Evolutionary conservation across 352 stramenopile genomes (phyloP), one percentile per base, ranked within the genome.

Genomic region (Aphanomyces invadans): DNA sequence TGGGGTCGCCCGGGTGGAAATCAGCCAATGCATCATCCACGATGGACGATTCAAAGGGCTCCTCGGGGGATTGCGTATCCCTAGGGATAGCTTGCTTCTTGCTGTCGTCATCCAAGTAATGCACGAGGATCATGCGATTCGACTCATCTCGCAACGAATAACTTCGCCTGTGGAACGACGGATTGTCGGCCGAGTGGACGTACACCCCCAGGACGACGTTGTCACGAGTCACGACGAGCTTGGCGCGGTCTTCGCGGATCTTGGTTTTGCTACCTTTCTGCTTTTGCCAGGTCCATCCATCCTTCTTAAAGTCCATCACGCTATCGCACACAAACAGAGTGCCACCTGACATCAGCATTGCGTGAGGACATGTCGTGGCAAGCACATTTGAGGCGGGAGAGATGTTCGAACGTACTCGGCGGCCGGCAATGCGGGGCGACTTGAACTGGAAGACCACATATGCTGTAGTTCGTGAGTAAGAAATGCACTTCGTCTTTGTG

Each of bases 201-300:
- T 94, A 94, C 7, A 77, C 87, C 28, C 85, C 86, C 12, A 94
- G 67, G 28, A 94, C 81, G 57, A 90, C 88, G 26, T 89, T 71
- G 65, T 90, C 70, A 53, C 86, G 81, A 54, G 91, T 94, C 62
- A 94, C 83, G 45, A 91, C 83, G 26, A 94, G 76, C 54, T 94
- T 94, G 9, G 86, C 86, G 48, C 83, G 81, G 56, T 94, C 86
- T 60, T 94, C 86, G 23, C 86, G 79, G 42, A 90, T 78, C 79
- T 87, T 39, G 69, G 60, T 70, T 88, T 83, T 36, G 81, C 79
- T 68, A 76, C 86, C 86, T 70, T 92, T 94, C 45, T 85, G 82
- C 70, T 91, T 92, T 65, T 92, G 86, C 86, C 86, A 94, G 4
- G 65, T 76, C 83, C 83, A 94, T 3, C 86, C 86, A 69, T 94